phyloP scores from a whole-genome alignment of 352 stramenopile genomes.

The Pythium pyrilobum region DNA sequence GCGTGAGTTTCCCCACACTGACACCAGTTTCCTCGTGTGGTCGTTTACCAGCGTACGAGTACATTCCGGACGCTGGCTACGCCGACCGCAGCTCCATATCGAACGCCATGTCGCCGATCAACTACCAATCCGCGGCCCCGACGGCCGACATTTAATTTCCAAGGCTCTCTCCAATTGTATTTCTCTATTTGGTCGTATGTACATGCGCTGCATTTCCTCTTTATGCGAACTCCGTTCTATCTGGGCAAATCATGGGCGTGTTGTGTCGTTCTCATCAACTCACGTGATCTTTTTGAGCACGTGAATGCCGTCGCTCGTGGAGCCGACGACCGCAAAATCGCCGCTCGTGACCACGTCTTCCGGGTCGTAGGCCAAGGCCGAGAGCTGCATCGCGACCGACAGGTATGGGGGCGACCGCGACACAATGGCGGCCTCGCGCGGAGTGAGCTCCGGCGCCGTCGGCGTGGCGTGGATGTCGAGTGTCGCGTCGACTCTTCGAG shows the following conservation, averaged over 20 bases:
- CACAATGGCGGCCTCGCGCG: slow-evolving; percentile 43
- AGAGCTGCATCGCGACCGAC: slow-evolving; percentile 45
- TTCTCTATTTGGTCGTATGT: no score
- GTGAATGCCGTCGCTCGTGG: slow-evolving; percentile 37
- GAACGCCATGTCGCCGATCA: slow-evolving; percentile 42
- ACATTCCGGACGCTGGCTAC: slow-evolving; percentile 64
- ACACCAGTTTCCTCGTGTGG: background rate
- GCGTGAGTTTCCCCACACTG: no score
- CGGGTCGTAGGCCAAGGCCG: slow-evolving; percentile 26
- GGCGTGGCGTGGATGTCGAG: slow-evolving; percentile 38
- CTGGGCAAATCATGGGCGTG: background rate
- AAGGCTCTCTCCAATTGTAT: background rate
- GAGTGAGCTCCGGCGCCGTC: slow-evolving; percentile 31
- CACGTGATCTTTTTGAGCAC: slow-evolving; percentile 55
- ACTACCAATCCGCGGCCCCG: slow-evolving; percentile 50
- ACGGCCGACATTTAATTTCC: slow-evolving; percentile 57
- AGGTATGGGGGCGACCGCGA: slow-evolving; percentile 38
- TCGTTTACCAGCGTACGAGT: slow-evolving; percentile 58
- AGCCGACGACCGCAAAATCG: slow-evolving; percentile 42
- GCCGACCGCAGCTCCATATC: slow-evolving; percentile 34
- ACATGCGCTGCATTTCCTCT: no score
- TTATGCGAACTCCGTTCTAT: no score
- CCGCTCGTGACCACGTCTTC: slow-evolving; percentile 27
- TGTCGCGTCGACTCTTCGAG: slow-evolving; percentile 31
- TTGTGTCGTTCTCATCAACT: background rate